Evolutionary conservation across 2,329 filamentous ascomycete species (phyloP).

Genomic region (Apiospora saccharicola): DNA sequence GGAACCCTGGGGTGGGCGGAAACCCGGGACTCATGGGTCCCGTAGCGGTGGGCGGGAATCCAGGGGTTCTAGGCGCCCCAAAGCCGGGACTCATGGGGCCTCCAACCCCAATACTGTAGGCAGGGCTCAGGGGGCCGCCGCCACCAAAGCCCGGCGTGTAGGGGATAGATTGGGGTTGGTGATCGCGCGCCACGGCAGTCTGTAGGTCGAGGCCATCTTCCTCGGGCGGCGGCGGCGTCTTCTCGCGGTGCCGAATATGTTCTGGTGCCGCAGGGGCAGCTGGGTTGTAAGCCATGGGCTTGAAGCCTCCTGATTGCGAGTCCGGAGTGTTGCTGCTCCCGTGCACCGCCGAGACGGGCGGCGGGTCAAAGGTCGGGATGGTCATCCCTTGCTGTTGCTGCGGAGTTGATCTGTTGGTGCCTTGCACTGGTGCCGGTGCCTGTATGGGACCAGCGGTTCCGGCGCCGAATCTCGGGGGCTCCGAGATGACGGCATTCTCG

Average conservation of each 20-base stretch:
- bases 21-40: constrained; percentile 49
- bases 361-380: constrained; percentile 45
- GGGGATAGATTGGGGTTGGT: constrained; percentile 60
- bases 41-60: constrained; percentile 48
- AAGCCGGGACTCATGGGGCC: constrained; percentile 49
- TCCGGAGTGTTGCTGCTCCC: constrained; percentile 44
- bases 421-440: background rate
- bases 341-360: constrained; percentile 46
- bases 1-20: constrained; percentile 43
- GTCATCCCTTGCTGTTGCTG: background rate
- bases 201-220: constrained; percentile 69
- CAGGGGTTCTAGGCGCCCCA: constrained; percentile 45
- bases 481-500: constrained; percentile 73
- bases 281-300: constrained; percentile 79
- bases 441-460: constrained; percentile 30
- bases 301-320: constrained; percentile 46
- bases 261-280: constrained; percentile 80
- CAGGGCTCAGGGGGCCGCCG: constrained; percentile 52
- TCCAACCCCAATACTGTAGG: constrained; percentile 36
- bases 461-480: constrained; percentile 54
- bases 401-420: background rate
- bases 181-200: constrained; percentile 64
- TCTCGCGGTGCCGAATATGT: constrained; percentile 74
- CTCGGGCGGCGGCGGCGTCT: constrained; percentile 78
- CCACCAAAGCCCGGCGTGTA: constrained; percentile 54